Evolutionary conservation across 169 alveolate genomes (phyloP).

Genomic region (Cryptosporidium tyzzeri): DNA sequence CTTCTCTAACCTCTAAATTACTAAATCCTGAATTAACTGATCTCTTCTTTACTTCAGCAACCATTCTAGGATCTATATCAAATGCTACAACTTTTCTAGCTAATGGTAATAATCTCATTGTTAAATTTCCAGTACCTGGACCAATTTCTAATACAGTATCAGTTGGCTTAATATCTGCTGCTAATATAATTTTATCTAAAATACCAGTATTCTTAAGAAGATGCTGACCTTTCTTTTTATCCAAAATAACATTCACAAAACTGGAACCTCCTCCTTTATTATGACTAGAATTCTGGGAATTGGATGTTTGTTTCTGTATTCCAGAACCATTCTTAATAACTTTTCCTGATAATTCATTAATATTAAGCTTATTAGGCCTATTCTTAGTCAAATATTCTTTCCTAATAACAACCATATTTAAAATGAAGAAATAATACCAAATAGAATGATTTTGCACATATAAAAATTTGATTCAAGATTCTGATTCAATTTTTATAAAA

Average conservation of each 20-base stretch:
- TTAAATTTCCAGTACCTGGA: conserved; percentile 98
- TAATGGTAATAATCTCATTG: conserved; percentile 93
- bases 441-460: background rate
- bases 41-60: conserved; percentile 97
- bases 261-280: conserved; percentile 48
- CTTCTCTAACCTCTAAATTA: conserved; percentile 90
- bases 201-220: conserved; percentile 97
- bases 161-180: conserved; percentile 96
- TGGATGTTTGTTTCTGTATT: background rate
- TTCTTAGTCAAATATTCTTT: conserved; percentile 48
- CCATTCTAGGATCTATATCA: conserved; percentile 99
- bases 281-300: background rate
- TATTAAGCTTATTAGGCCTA: conserved; percentile 43
- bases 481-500: too few relatives aligned
- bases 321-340: conserved; percentile 16
- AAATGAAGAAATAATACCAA: too few relatives aligned
- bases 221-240: conserved; percentile 97
- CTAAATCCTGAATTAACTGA: conserved; percentile 86
- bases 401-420: conserved; percentile 53
- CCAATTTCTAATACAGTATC: conserved; percentile 98
- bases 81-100: conserved; percentile 97
- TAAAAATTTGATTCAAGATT: background rate
- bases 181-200: conserved; percentile 93
- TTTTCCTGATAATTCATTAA: conserved; percentile 4
- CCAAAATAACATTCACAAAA: conserved; percentile 84